Percentiles rank a stretch among this genome's conserved stretches.
These are phyloP conservation scores for Phialophora chinensis DNA, from an alignment of 2,329 filamentous ascomycete species.

Conservation along the genomic window DNA sequence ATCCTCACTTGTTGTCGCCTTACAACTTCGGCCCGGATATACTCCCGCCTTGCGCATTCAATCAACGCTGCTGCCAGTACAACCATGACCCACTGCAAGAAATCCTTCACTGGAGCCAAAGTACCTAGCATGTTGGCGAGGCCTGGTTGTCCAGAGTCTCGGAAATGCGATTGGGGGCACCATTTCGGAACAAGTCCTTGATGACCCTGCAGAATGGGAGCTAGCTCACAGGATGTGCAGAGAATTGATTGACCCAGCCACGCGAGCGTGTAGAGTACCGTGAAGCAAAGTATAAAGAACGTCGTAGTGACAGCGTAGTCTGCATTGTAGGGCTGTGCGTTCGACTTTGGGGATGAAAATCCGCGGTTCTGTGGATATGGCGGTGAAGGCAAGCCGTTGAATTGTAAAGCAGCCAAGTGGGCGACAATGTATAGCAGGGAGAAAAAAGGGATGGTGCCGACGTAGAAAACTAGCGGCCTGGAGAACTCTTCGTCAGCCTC, in stretches of 20 bases:
- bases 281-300: slow-evolving; percentile 30
- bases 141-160: slow-evolving; percentile 24
- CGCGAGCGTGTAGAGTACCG: slow-evolving; percentile 27
- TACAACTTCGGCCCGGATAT: slow-evolving; percentile 24
- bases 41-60: slow-evolving; percentile 35
- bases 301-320: slow-evolving; percentile 28
- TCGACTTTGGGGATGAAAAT: slow-evolving; percentile 2
- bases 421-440: slow-evolving; percentile 32
- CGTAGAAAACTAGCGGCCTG: slow-evolving; percentile 34
- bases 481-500: not conserved
- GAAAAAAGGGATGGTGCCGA: slow-evolving; percentile 30
- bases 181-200: slow-evolving; percentile 33
- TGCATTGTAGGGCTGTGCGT: slow-evolving; percentile 21
- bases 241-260: slow-evolving; percentile 33
- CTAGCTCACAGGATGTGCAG: slow-evolving; percentile 37
- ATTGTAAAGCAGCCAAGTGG: slow-evolving; percentile 33
- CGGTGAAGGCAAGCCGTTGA: slow-evolving; percentile 31
- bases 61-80: slow-evolving; percentile 23
- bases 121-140: slow-evolving; percentile 60
- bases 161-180: slow-evolving; percentile 37
- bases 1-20: slow-evolving; percentile 18
- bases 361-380: slow-evolving; percentile 8
- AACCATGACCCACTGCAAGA: slow-evolving; percentile 35
- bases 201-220: slow-evolving; percentile 32
- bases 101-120: slow-evolving; percentile 44